Percentiles rank a stretch among this genome's conserved stretches.
phyloP scores from a whole-genome alignment of 2,329 filamentous ascomycete species.

The Elsinoe perseae region DNA sequence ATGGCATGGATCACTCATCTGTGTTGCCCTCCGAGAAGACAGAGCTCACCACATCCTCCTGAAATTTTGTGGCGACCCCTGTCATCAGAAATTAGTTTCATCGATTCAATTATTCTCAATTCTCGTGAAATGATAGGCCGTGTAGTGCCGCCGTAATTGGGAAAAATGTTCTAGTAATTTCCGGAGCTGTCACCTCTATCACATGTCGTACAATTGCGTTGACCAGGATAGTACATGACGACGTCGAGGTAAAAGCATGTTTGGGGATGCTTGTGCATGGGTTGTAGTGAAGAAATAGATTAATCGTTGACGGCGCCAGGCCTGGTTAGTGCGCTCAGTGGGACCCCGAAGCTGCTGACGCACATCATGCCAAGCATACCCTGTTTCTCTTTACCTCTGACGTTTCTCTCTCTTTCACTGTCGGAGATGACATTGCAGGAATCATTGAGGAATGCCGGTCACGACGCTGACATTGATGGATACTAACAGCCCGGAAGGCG shows the following conservation, averaged over 20 bases:
- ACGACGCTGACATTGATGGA: not conserved
- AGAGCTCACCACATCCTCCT: not conserved
- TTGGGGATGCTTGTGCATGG: constrained; percentile 1
- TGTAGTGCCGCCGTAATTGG: not conserved
- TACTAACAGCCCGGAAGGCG: not conserved
- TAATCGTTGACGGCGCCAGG: constrained; percentile 2
- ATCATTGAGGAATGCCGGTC: too few species aligned
- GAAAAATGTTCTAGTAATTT: not conserved
- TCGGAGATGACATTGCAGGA: not conserved
- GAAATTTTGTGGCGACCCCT: not conserved
- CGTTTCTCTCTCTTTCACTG: not conserved
- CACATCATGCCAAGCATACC: not conserved
- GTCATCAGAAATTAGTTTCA: constrained; percentile 5
- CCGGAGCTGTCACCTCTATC: not conserved
- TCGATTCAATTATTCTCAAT: not conserved
- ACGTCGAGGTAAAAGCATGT: not conserved
- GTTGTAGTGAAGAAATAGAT: constrained; percentile 4
- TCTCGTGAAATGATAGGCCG: not conserved
- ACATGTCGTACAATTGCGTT: constrained; percentile 3
- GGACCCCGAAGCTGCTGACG: not conserved
- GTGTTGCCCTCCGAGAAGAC: not conserved
- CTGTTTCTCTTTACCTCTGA: not conserved
- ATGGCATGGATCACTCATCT: not conserved
- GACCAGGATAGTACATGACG: not conserved
- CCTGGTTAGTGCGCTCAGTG: not conserved